These are phyloP conservation scores for Bromus sterilis DNA, from an alignment of 176 grass and related monocot species.

Conservation along the genomic window DNA sequence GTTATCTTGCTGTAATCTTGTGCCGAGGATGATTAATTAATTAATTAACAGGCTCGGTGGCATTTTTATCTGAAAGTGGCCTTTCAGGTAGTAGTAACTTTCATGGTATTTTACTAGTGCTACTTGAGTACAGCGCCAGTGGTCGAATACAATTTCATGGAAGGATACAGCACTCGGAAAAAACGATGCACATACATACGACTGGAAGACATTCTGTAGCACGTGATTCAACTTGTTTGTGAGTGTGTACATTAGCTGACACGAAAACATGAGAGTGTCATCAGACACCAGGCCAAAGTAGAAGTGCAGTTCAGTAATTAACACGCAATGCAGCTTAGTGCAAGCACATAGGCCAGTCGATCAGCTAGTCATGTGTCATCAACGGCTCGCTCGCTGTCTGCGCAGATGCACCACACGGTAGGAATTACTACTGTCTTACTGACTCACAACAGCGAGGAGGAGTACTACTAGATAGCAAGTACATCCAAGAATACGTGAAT, in stretches of 20 bases:
- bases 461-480: no score
- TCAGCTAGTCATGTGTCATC: no score
- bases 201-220: not conserved
- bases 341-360: no score
- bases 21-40: not conserved
- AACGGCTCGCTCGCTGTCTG: not conserved
- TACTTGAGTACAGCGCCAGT: not conserved
- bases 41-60: not conserved
- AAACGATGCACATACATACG: not conserved
- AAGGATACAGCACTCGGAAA: not conserved
- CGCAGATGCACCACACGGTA: not conserved
- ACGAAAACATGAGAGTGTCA: not conserved
- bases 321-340: no score
- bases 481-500: not conserved
- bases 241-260: not conserved
- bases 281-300: not conserved
- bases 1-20: not conserved
- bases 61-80: not conserved
- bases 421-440: no score
- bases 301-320: no score
- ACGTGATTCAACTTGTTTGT: not conserved
- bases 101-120: not conserved
- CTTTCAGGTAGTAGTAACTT: constrained; percentile 8
- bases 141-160: not conserved
- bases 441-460: no score